Percentiles rank a stretch among this genome's conserved stretches.
Conservation (phyloP, 2,329 filamentous ascomycete genomes). For the Catunica adiposa region DNA sequence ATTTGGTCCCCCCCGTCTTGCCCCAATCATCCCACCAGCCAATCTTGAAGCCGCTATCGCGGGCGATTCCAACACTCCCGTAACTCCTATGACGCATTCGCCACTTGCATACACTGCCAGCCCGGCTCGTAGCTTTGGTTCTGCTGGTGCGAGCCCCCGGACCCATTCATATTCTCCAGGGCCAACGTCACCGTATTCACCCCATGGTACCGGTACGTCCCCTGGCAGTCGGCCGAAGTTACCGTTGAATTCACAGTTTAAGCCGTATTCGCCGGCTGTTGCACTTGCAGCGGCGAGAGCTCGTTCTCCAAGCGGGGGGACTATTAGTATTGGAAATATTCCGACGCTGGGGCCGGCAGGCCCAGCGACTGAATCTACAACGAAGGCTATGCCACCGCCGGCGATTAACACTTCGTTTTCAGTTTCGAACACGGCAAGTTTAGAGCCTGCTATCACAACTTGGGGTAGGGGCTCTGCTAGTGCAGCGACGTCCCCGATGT, state of each 20-base stretch:
- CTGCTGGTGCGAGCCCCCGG: constrained; percentile 1
- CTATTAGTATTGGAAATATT: not conserved
- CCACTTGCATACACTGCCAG: constrained; percentile 2
- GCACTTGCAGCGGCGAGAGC: not conserved
- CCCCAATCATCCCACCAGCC: constrained; percentile 2
- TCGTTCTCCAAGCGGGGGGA: not conserved
- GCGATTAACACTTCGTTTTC: constrained; percentile 5
- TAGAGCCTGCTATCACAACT: not conserved
- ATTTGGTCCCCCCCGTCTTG: not conserved
- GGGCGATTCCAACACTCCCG: not conserved
- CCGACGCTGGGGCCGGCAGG: too few relatives aligned
- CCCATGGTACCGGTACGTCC: not conserved
- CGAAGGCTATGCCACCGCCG: not conserved
- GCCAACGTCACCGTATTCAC: not conserved
- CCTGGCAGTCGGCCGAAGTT: not conserved
- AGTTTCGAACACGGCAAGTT: not conserved
- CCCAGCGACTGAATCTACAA: not conserved
- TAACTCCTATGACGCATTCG: constrained; percentile 5
- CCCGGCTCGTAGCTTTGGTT: not conserved
- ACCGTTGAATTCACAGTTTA: constrained; percentile 4
- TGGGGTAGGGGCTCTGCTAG: not conserved
- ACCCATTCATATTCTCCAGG: constrained; percentile 1
- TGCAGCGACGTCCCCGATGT: not conserved
- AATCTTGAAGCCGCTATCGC: constrained; percentile 7
- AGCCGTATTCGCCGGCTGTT: constrained; percentile 11